These are phyloP conservation scores for Rhizodiscina lignyota DNA, from an alignment of 495 filamentous ascomycete genomes.

Conservation along the genomic window DNA sequence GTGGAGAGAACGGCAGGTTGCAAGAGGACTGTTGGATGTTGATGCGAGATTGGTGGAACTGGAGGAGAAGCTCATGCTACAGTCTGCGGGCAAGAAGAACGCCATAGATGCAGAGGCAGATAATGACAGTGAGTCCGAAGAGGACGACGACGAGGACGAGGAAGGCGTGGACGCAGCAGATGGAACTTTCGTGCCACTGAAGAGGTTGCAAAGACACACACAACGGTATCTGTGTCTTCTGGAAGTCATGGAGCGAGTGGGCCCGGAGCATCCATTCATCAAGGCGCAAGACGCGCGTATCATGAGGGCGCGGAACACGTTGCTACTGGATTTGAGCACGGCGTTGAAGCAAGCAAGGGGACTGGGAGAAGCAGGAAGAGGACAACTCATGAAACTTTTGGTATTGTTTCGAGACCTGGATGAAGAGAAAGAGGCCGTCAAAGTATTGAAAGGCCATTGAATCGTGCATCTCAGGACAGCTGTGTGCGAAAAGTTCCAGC, in stretches of 20 bases:
- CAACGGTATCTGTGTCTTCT: slow-evolving; percentile 36
- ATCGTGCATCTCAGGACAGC: not conserved
- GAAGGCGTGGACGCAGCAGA: slow-evolving; percentile 8
- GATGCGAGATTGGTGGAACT: slow-evolving; percentile 39
- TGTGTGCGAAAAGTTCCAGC: too few species aligned
- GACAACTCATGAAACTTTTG: slow-evolving; percentile 50
- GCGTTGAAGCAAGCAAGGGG: slow-evolving; percentile 57
- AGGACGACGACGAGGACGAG: slow-evolving; percentile 18
- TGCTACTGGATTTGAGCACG: slow-evolving; percentile 67
- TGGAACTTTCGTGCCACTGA: slow-evolving; percentile 20
- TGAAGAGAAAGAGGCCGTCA: slow-evolving; percentile 49
- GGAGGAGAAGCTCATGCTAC: slow-evolving; percentile 53
- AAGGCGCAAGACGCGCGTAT: slow-evolving; percentile 38
- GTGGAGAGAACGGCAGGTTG: slow-evolving; percentile 27
- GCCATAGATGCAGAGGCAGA: slow-evolving; percentile 21
- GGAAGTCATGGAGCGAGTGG: slow-evolving; percentile 32
- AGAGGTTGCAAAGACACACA: slow-evolving; percentile 38
- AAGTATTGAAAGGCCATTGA: slow-evolving; percentile 32
- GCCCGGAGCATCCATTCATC: slow-evolving; percentile 49
- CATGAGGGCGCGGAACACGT: slow-evolving; percentile 48
- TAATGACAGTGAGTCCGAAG: slow-evolving; percentile 24
- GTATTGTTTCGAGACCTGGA: slow-evolving; percentile 62
- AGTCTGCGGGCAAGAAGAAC: slow-evolving; percentile 20
- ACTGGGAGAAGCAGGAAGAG: slow-evolving; percentile 28
- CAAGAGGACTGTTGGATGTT: slow-evolving; percentile 32